Evolutionary conservation across 1,284 basidiomycete genomes (phyloP), one percentile per base, ranked within the genome.

Genomic region (Austropuccinia psidii): DNA sequence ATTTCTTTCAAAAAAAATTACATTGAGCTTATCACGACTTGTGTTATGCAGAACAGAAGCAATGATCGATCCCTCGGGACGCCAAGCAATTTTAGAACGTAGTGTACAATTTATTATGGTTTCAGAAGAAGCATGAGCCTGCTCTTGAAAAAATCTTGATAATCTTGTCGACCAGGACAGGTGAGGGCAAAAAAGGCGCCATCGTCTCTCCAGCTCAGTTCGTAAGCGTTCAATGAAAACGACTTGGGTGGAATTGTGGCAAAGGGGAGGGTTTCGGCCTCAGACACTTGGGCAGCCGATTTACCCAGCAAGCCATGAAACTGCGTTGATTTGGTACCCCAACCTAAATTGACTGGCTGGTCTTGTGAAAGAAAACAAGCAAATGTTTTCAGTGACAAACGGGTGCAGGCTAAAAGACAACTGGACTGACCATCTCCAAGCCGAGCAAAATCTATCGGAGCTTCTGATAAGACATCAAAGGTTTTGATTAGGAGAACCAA

Each of bases 271-370:
- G 3, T 79, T 77, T 17, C 78, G n/a, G 49, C n/a, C 35, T 37
- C 24, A 76, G 3, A 79, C 77, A 15, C 78, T 29, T 81, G 78
- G 0, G 91, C 91, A 4, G 90, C 90, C 9, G 86, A 84, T 81
- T 98, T 98, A 35, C 96, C 96, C 4, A 93, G 84, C 0, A 92
- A 94, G 15, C 96, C 96, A 78, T 98, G 94, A 80, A 99, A 99
- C 80, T 99, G 96, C 0, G 96, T 98, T 78, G 90, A 86, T 79
- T 95, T 96, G 4, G 91, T 91, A 35, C 96, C 96, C 96, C 96
- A 99, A 9, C 96, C 70, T 8, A 73, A 27, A 37, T 41, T 47
- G 24, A 73, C 61, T 4, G 61, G 70, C 37, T 73, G 33, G 57
- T 73, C 70, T 73, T 29, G 45, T 7, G 21, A n/a, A n/a, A n/a